Evolutionary conservation across 148 eudicot species (phyloP), one percentile per base, ranked within the genome.

Genomic region (Rhododendron kiyosumense): DNA sequence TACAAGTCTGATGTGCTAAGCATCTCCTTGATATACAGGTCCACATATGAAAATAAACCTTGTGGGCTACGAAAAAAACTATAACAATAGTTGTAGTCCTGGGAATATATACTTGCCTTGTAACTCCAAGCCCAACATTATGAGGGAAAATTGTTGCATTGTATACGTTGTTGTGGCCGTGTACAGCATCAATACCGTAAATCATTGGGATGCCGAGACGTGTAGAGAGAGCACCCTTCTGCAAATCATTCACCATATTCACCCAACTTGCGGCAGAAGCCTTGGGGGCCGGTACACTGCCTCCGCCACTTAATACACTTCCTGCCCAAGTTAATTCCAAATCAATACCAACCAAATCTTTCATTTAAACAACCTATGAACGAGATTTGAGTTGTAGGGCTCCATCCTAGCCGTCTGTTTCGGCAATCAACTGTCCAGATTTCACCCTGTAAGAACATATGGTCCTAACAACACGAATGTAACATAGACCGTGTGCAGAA

Each of bases 191-290:
- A 28, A 85, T 85, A 28, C 86, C 86, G 26, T 85, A 85, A 22
- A 85, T 85, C 86, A 85, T 85, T 17, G 86, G 86, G 48, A 85
- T 85, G 8, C 86, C 86, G 8, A 85, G 86, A 34, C 86, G 86
- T 20, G 69, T 85, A 52, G 86, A 76, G 28, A 85, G 76, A 41
- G 86, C 24, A 38, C 86, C 86, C 65, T 61, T 85, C 48, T 85
- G 86, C 14, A 78, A 59, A 17, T 78, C 83, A 43, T 85, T 85
- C 10, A 85, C 86, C 82, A 85, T 78, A 26, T 78, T 78, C 15
- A 78, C 43, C 86, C 86, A 85, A 36, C 49, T 38, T 7, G n/a
- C 75, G 5, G 86, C 75, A 51, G 83, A 73, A 85, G 86, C 86
- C 26, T 85, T 78, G 1, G 75, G 83, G 38, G 69, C 30, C 10